These are phyloP conservation scores for Epichloe glyceriae DNA, from an alignment of 2,329 filamentous ascomycete species.

Conservation along the genomic window DNA sequence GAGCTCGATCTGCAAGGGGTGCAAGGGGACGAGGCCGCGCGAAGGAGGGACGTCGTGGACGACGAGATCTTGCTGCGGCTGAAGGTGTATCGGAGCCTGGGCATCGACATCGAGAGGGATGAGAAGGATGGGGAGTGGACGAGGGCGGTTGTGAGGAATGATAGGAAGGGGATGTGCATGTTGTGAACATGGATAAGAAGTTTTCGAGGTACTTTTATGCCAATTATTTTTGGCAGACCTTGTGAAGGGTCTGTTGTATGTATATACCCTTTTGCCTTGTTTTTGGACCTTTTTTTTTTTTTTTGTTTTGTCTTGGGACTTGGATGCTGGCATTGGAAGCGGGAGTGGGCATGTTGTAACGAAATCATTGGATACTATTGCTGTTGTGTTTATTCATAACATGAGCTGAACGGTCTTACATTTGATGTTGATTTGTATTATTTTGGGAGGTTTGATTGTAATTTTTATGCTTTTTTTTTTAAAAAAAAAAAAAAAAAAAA, in stretches of 20 bases:
- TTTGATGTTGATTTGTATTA: too few relatives aligned
- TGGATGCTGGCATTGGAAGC: too few relatives aligned
- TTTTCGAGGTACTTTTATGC: slow-evolving; percentile 87
- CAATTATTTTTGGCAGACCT: slow-evolving; percentile 88
- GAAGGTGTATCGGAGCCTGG: slow-evolving; percentile 81
- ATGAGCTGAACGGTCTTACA: too few relatives aligned
- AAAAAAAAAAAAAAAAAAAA: too few relatives aligned
- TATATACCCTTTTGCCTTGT: neutral
- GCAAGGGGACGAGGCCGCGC: slow-evolving; percentile 42
- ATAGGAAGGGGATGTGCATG: slow-evolving; percentile 78
- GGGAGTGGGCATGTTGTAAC: too few relatives aligned
- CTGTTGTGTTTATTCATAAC: too few relatives aligned
- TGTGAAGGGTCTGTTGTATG: slow-evolving; percentile 32
- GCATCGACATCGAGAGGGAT: slow-evolving; percentile 74
- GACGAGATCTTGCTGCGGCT: slow-evolving; percentile 62
- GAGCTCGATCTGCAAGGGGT: slow-evolving; percentile 80
- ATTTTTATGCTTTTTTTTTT: too few relatives aligned
- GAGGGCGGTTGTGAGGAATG: slow-evolving; percentile 75
- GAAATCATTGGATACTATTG: too few relatives aligned
- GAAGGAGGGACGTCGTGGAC: slow-evolving; percentile 34
- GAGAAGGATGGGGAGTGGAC: slow-evolving; percentile 66
- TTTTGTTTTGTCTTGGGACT: too few relatives aligned
- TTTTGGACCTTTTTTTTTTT: too few relatives aligned
- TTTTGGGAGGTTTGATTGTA: too few relatives aligned
- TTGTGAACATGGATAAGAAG: slow-evolving; percentile 87